These are phyloP conservation scores for Kondoa malvinella DNA, from an alignment of 768 basidiomycete genomes.

Conservation along the genomic window DNA sequence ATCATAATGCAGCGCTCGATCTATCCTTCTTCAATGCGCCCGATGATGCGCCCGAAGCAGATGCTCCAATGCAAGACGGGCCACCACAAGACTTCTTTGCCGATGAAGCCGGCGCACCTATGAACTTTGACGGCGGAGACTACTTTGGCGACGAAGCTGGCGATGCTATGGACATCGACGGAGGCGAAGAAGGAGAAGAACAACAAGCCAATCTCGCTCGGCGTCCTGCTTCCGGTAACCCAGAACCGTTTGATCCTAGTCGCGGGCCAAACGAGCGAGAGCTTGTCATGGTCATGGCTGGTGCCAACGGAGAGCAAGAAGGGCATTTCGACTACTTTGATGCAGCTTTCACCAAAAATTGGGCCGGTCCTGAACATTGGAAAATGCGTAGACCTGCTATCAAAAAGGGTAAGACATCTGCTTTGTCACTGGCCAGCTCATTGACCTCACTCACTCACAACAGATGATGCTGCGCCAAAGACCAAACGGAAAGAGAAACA, in stretches of 20 bases:
- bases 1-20: constrained; percentile 45
- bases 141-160: constrained; percentile 28
- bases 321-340: constrained; percentile 80
- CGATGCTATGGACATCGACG: constrained; percentile 20
- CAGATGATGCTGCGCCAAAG: constrained; percentile 13
- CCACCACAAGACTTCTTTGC: constrained; percentile 30
- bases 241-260: constrained; percentile 66
- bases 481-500: constrained; percentile 46
- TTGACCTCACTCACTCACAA: constrained; percentile 11
- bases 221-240: constrained; percentile 11
- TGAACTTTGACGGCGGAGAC: constrained; percentile 20
- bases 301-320: constrained; percentile 43
- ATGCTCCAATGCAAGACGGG: constrained; percentile 18
- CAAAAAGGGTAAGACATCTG: constrained; percentile 21
- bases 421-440: background rate
- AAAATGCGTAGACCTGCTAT: constrained; percentile 43
- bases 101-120: constrained; percentile 17
- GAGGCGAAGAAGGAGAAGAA: constrained; percentile 37
- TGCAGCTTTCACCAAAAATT: constrained; percentile 63
- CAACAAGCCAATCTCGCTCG: constrained; percentile 31
- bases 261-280: constrained; percentile 58
- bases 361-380: constrained; percentile 99
- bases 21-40: constrained; percentile 31
- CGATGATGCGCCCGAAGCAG: constrained; percentile 17
- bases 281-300: constrained; percentile 69